phyloP scores from a whole-genome alignment of 768 basidiomycete species.

The Lactifluus volemus region DNA sequence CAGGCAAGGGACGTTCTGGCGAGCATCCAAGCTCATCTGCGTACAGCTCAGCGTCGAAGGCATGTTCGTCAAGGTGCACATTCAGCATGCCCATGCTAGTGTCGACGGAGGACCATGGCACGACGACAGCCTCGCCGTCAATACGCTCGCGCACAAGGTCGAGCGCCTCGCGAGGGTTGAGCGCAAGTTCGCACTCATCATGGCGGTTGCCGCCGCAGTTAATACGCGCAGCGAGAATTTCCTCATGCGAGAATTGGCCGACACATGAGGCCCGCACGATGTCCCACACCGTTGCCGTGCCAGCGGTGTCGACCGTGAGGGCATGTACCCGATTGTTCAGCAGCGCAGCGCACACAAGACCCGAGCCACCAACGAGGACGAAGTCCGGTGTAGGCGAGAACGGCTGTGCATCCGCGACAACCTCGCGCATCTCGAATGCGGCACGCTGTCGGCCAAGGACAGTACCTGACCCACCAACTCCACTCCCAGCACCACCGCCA shows the following conservation, averaged over 20 bases:
- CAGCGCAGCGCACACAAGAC: conserved; percentile 73
- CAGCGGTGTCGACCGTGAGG: conserved; percentile 81
- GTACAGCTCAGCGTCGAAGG: conserved; percentile 93
- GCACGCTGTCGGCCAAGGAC: conserved; percentile 34
- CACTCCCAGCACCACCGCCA: neutral
- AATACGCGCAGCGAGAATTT: conserved; percentile 43
- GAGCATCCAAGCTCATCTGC: conserved; percentile 80
- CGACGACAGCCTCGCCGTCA: conserved; percentile 88
- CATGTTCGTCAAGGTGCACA: conserved; percentile 78
- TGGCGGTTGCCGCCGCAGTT: neutral
- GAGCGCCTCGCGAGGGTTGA: conserved; percentile 73
- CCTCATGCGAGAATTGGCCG: conserved; percentile 58
- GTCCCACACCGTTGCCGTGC: conserved; percentile 90
- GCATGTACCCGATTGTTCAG: conserved; percentile 88
- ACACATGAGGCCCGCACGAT: conserved; percentile 69
- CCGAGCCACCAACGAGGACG: conserved; percentile 65
- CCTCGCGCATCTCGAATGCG: conserved; percentile 63
- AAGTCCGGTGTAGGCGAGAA: conserved; percentile 49
- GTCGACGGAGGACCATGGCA: conserved; percentile 81
- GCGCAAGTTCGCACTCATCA: conserved; percentile 32
- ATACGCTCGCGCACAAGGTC: conserved; percentile 84
- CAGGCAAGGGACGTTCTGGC: conserved; percentile 24
- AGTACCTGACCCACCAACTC: conserved; percentile 23
- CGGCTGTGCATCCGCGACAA: conserved; percentile 69
- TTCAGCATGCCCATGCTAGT: conserved; percentile 85